Base-by-base conservation (phyloP, 2,329 filamentous ascomycete species). In the Monosporascus sp. region DNA sequence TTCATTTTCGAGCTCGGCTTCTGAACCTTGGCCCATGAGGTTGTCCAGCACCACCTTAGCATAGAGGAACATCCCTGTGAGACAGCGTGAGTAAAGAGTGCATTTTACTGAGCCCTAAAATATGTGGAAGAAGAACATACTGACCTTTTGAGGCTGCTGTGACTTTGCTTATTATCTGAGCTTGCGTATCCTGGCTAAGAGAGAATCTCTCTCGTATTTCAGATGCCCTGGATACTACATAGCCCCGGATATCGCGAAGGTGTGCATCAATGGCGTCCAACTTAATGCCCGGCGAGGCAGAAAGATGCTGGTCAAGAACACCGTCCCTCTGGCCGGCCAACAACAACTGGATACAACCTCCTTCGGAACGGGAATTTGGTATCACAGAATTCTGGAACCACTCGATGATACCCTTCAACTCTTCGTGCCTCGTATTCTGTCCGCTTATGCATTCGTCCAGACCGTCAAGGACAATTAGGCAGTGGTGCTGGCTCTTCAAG, bases 1-100 rank as follows among this genome's bases (percentile, higher is more conserved):
- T 36, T 61, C 59, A 9, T 53, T 15, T 24, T 58, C 52, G 11
- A 62, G 45, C 11, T 59, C 73, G 18, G 42, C 47, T 8, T 9
- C 7, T 1, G 55, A 56, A 2, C 47, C 51, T 51, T 61, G 60
- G 6, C 37, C 20, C 8, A 56, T 44, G 9, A 62, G 59, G 24
- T 62, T 61, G 20, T 58, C 51, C 34, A 61, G 42, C 17, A 62
- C 60, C n/a, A 62, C 36, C 36, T 57, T 62, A 0, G 49, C 56
- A 31, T 61, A 62, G 11, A 61, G 36, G 22, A 62, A 62, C 59
- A 57, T 55, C 5, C 50, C 55, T 57, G 15, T n/a, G 24, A 11
- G 3, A n/a, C 15, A 7, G 9, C 27, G 6, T 36, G 20, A 52
- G 27, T 8, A 31, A 31, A 44, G 17, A n/a, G 17, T 11, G 38